Base-by-base conservation (phyloP, 129 eudicot species). In the Flaveria robusta region DNA sequence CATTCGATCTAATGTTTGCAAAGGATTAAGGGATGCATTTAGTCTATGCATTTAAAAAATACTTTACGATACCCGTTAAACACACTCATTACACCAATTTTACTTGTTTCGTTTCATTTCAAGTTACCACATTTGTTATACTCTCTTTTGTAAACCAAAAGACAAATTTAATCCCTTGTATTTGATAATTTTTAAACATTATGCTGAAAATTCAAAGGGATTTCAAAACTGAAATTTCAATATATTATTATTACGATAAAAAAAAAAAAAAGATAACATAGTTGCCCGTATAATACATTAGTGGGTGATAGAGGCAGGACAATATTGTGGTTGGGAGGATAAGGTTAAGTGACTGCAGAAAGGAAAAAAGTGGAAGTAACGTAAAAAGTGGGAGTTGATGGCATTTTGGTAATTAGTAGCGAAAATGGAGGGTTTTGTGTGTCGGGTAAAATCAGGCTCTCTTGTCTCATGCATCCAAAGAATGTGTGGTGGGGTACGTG, bases 301-400 rank as follows among this genome's bases (percentile, higher is more conserved):
- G 37, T 19, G 24, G 13, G 29, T 63, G 68, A 27, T 70, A 2
- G 60, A 26, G 24, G 74, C 4, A 5, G 60, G 41, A 58, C 60
- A 45, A 68, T 23, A 45, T 69, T 26, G 74, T 45, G 22, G 51
- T 50, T 4, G 46, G 63, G 75, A 70, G 64, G 23, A 27, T 27
- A 64, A 29, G 4, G 66, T 54, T 18, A 54, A 23, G 70, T 70
- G 51, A 20, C 41, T 41, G 74, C 55, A 39, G 43, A 62, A 73
- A 65, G 51, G 15, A 20, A 24, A 51, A 76, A 77, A 66, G 68
- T 66, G 2, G 70, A 4, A 55, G 79, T 60, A 54, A 67, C 79
- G 82, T 72, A 82, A 82, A 82, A 82, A 77, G 86, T 59, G 86
- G 80, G 83, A 54, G 83, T 52, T 2, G 70, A 71, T 81, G 85